A percentile compares a stretch with the other conserved stretches of the same genome.
Conservation (phyloP, 345 rosid genomes). For the Cardamine chenopodiifolia region DNA sequence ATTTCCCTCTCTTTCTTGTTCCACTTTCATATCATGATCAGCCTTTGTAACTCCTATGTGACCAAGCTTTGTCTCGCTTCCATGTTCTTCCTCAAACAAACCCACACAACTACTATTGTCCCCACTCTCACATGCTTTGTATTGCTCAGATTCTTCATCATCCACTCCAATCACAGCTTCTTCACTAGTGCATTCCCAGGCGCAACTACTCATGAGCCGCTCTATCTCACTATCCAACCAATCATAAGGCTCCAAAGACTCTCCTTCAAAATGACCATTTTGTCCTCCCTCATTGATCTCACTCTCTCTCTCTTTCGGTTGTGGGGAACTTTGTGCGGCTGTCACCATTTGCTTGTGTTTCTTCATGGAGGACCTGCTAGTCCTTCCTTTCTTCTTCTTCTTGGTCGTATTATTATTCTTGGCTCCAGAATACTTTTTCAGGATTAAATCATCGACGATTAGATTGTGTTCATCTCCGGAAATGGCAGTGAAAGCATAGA, state of each 20-base stretch:
- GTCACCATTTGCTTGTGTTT: constrained; percentile 48
- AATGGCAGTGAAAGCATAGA: constrained; percentile 45
- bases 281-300: constrained; percentile 8
- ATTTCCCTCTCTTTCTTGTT: constrained; percentile 30
- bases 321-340: constrained; percentile 18
- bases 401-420: constrained; percentile 31
- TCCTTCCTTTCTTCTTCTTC: constrained; percentile 43
- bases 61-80: constrained; percentile 20
- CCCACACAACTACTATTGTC: constrained; percentile 37
- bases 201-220: constrained; percentile 45
- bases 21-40: constrained; percentile 35
- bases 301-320: constrained; percentile 15
- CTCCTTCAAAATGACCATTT: constrained; percentile 32
- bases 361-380: constrained; percentile 50
- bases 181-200: constrained; percentile 37
- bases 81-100: constrained; percentile 39
- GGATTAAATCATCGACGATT: neutral
- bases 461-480: constrained; percentile 5
- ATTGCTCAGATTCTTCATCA: constrained; percentile 16
- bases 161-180: constrained; percentile 12
- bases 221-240: constrained; percentile 75
- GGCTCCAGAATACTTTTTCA: constrained; percentile 1
- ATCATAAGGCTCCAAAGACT: constrained; percentile 59
- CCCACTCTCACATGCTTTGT: constrained; percentile 32
- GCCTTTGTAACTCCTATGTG: neutral